phyloP scores from a whole-genome alignment of 805 yeast species.

The Kodamaea jinghongensis region DNA sequence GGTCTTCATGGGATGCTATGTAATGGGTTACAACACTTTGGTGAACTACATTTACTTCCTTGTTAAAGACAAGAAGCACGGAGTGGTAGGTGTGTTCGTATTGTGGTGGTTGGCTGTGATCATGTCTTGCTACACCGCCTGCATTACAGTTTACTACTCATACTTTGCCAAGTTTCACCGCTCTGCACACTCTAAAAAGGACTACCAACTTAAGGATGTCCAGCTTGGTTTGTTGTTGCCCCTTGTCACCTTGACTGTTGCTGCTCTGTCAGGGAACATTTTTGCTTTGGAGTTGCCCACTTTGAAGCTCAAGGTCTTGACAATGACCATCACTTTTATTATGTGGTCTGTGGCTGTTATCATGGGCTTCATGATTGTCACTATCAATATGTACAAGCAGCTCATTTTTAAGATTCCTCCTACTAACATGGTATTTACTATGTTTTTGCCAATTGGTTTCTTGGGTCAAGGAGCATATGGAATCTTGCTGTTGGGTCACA shows the following conservation, averaged over 20 bases:
- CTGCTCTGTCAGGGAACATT: constrained; percentile 63
- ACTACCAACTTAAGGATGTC: constrained; percentile 29
- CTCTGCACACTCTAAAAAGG: constrained; percentile 8
- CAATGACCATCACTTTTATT: constrained; percentile 53
- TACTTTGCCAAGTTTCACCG: constrained; percentile 38
- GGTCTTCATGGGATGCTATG: constrained; percentile 71
- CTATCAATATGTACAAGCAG: constrained; percentile 60
- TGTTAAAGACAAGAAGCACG: constrained; percentile 30
- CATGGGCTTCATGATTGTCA: constrained; percentile 51
- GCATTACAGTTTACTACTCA: constrained; percentile 53
- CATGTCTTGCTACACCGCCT: constrained; percentile 55
- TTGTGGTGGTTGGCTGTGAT: constrained; percentile 73
- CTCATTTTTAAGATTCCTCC: constrained; percentile 58
- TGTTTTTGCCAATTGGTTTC: constrained; percentile 78
- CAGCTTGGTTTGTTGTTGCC: constrained; percentile 66
- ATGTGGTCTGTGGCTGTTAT: constrained; percentile 69
- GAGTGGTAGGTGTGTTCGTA: constrained; percentile 52
- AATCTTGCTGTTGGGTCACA: constrained; percentile 52
- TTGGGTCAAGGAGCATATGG: constrained; percentile 83
- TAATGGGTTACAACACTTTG: constrained; percentile 75
- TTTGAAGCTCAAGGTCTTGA: constrained; percentile 45
- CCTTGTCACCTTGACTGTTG: constrained; percentile 76
- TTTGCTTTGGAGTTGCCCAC: constrained; percentile 45
- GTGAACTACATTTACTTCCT: constrained; percentile 53
- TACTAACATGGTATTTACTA: constrained; percentile 52